Evolutionary conservation across 345 rosid genomes (phyloP).

Genomic region (Rhizophora mangle): DNA sequence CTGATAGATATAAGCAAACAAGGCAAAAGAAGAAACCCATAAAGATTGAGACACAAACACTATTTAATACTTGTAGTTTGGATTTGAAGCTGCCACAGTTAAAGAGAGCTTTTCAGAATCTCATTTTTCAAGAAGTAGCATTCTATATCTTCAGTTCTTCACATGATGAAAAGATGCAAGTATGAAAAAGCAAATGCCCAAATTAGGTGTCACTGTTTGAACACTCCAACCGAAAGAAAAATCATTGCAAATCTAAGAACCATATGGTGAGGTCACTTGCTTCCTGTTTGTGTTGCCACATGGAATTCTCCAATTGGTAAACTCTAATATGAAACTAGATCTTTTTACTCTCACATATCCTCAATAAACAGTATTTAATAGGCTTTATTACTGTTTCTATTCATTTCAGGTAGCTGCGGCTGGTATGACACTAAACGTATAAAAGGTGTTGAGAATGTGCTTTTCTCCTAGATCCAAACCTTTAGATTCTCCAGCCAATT

Average conservation of each 20-base stretch:
- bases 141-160: constrained; percentile 1
- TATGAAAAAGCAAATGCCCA: neutral
- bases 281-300: too few relatives aligned
- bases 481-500: constrained; percentile 66
- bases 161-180: neutral
- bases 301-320: too few relatives aligned
- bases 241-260: neutral
- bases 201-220: neutral
- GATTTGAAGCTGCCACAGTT: neutral
- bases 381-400: neutral
- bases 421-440: neutral
- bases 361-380: too few relatives aligned
- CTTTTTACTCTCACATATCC: too few relatives aligned
- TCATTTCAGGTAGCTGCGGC: neutral
- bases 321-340: too few relatives aligned
- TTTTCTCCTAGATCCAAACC: constrained; percentile 36
- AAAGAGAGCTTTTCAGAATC: neutral
- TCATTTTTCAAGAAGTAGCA: neutral
- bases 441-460: neutral
- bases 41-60: neutral
- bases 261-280: neutral
- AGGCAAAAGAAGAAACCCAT: constrained; percentile 12
- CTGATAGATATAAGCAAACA: constrained; percentile 38
- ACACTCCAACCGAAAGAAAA: constrained; percentile 2
- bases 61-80: neutral